Percentiles rank a stretch among this genome's conserved stretches.
phyloP scores from a whole-genome alignment of 495 filamentous ascomycete species.

The Talaromyces adpressus region DNA sequence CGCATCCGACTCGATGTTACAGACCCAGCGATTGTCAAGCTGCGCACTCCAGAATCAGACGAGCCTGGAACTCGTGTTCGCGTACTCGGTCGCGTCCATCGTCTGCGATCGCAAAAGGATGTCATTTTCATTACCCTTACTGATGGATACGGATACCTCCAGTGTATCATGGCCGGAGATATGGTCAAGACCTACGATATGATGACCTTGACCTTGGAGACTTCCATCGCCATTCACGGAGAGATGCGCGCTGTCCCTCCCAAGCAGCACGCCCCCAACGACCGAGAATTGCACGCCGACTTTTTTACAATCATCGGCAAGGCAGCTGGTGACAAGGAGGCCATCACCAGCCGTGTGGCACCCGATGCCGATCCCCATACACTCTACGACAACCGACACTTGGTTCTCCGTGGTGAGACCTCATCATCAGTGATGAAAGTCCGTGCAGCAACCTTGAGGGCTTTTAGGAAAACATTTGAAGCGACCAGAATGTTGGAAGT shows the following conservation, averaged over 20 bases:
- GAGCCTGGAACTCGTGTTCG: conserved; percentile 69
- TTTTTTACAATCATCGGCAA: conserved; percentile 82
- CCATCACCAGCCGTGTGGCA: conserved; percentile 87
- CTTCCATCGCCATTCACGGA: conserved; percentile 78
- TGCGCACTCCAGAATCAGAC: conserved; percentile 45
- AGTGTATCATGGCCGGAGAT: conserved; percentile 78
- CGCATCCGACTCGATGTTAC: conserved; percentile 68
- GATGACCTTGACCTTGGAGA: conserved; percentile 80
- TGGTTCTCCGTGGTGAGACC: conserved; percentile 83
- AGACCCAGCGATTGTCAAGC: conserved; percentile 48
- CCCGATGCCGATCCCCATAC: conserved; percentile 72
- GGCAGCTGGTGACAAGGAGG: conserved; percentile 83
- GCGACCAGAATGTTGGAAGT: conserved; percentile 77
- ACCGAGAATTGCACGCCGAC: conserved; percentile 91
- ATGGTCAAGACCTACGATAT: conserved; percentile 91
- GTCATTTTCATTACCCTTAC: conserved; percentile 79
- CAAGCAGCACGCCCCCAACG: conserved; percentile 72
- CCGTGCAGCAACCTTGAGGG: conserved; percentile 72
- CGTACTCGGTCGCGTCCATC: conserved; percentile 80
- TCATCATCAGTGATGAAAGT: conserved; percentile 89
- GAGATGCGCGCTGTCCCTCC: conserved; percentile 81
- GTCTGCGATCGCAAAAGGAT: conserved; percentile 77
- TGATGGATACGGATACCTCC: conserved; percentile 85
- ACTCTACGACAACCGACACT: conserved; percentile 81
- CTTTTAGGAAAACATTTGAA: conserved; percentile 76